These are phyloP conservation scores for Chara braunii DNA, from an alignment of 139 green algal genomes.

Conservation along the genomic window DNA sequence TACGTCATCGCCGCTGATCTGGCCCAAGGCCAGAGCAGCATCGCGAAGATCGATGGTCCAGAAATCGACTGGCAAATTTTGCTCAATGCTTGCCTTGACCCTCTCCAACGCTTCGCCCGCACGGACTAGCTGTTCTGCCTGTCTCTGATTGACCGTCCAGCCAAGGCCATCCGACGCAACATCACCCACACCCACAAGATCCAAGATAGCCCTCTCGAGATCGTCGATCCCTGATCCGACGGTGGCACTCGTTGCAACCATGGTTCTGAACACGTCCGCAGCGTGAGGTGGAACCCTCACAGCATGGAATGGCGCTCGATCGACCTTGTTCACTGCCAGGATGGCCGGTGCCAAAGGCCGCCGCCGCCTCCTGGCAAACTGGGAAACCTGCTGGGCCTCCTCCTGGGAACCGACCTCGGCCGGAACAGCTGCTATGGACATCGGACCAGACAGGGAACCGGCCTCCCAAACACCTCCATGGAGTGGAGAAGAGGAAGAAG, in stretches of 20 bases:
- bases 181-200: constrained; percentile 14
- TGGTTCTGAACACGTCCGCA: constrained; percentile 24
- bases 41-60: constrained; percentile 90
- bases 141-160: constrained; percentile 77
- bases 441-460: not conserved
- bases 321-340: constrained; percentile 84
- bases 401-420: too few relatives aligned
- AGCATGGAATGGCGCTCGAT: constrained; percentile 37
- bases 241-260: constrained; percentile 58
- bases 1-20: constrained; percentile 78
- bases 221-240: constrained; percentile 54
- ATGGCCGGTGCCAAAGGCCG: constrained; percentile 41
- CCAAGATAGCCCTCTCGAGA: constrained; percentile 51
- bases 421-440: too few relatives aligned
- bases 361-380: constrained; percentile 3
- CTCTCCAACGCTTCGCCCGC: constrained; percentile 41
- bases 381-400: too few relatives aligned
- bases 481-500: not conserved
- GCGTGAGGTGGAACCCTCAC: constrained; percentile 22
- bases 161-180: constrained; percentile 48
- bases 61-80: constrained; percentile 79
- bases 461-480: not conserved
- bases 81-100: constrained; percentile 49
- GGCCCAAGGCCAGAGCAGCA: constrained; percentile 74
- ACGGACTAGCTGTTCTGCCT: constrained; percentile 31